Evolutionary conservation across 2,329 filamentous ascomycete species (phyloP).

Genomic region (Penicillium verrucosum): DNA sequence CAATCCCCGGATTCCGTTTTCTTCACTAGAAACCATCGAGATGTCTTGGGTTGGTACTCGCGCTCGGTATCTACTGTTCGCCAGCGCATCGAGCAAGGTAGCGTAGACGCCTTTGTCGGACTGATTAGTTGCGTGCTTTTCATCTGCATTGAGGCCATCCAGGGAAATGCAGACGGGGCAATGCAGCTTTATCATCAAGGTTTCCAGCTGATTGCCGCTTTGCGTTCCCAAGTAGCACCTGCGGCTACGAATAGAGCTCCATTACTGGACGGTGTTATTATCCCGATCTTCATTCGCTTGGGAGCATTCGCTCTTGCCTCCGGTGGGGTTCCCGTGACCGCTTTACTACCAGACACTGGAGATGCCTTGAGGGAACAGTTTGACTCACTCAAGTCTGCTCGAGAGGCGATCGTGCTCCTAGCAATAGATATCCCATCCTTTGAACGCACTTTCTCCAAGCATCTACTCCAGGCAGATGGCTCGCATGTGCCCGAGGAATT

Average conservation of each 20-base stretch:
- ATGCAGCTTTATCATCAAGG: constrained; percentile 31
- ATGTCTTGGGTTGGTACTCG: constrained; percentile 32
- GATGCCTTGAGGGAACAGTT: constrained; percentile 6
- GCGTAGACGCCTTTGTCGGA: constrained; percentile 27
- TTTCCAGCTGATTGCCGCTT: constrained; percentile 23
- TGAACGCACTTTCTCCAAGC: constrained; percentile 18
- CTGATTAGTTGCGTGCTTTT: constrained; percentile 35
- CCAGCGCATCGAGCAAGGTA: constrained; percentile 23
- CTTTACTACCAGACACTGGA: constrained; percentile 15
- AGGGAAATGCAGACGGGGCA: constrained; percentile 26
- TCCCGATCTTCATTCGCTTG: constrained; percentile 31
- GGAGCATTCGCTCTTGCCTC: constrained; percentile 21
- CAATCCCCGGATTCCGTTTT: constrained; percentile 6
- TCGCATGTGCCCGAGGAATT: constrained; percentile 17
- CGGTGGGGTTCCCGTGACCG: constrained; percentile 10
- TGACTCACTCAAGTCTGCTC: constrained; percentile 24
- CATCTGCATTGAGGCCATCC: constrained; percentile 33
- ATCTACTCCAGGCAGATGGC: constrained; percentile 10
- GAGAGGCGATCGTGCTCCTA: constrained; percentile 26
- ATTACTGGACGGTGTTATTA: constrained; percentile 25
- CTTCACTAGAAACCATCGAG: constrained; percentile 21
- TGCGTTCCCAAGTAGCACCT: constrained; percentile 14
- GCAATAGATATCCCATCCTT: constrained; percentile 25
- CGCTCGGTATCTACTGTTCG: constrained; percentile 30
- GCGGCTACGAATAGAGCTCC: constrained; percentile 6